Evolutionary conservation across 169 alveolate species (phyloP), one percentile per base, ranked within the genome.

Genomic region (Amoebophrya sp.): DNA sequence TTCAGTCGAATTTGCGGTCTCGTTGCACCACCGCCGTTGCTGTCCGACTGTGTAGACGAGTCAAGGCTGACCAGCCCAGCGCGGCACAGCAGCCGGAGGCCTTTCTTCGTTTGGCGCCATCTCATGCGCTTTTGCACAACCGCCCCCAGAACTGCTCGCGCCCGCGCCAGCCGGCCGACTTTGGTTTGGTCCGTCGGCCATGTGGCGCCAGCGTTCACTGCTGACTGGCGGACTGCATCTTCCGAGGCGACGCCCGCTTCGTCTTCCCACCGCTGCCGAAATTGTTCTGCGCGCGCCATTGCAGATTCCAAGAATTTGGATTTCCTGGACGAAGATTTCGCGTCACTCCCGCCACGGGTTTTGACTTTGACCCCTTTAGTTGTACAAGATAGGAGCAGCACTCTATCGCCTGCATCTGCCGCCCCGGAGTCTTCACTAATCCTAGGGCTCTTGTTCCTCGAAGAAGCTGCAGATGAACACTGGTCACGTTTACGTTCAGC

Each of bases 101-200:
- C 83, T n/a, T 25, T 7, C 32, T 25, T 7, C 83, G 83, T 66
- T 25, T 66, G 83, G 12, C 83, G 83, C 83, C 83, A 66, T 7
- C 83, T 7, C 83, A 66, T 66, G 32, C 83, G 83, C 83, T 66
- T 66, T 66, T 66, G 83, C 83, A n/a, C 83, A 3, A 66, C 35
- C 35, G 83, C 32, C 0, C 32, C 83, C 35, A 66, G 83, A 0
- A 66, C 83, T 1, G 83, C 83, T 2, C 83, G 83, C 83, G 83
- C 83, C 29, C 83, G 83, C 35, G 35, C 35, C 83, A 66, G 18
- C 2, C 83, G 83, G 18, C 66, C 66, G 18, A 18, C 66, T 18
- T 18, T 7, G 66, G 66, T 47, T 47, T 47, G 7, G 7, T 47
- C 66, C 7, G 66, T 47, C 66, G 66, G 29, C 66, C 83, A 66